A percentile compares a stretch with the other conserved stretches of the same genome.
Conservation (phyloP, 768 basidiomycete genomes). For the Russula dissimulans region DNA sequence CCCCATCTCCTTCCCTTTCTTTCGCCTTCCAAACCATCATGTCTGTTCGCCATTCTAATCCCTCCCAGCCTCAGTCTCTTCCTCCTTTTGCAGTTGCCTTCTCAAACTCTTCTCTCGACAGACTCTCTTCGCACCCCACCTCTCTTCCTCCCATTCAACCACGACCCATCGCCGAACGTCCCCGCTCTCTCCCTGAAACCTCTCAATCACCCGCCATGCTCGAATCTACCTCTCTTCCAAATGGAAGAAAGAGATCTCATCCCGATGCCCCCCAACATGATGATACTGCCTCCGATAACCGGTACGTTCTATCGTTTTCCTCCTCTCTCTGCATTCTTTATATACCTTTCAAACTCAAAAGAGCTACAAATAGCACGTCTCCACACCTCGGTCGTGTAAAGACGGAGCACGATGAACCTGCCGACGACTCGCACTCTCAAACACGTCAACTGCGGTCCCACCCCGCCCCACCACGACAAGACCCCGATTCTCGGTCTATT, state of each 20-base stretch:
- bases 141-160: constrained; percentile 58
- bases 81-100: constrained; percentile 78
- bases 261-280: constrained; percentile 11
- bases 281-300: constrained; percentile 10
- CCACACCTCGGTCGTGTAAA: constrained; percentile 46
- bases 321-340: constrained; percentile 6
- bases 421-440: constrained; percentile 30
- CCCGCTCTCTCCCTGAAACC: constrained; percentile 20
- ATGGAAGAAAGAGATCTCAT: constrained; percentile 24
- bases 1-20: not conserved
- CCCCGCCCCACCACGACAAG: constrained; percentile 1
- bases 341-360: constrained; percentile 12
- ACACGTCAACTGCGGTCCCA: constrained; percentile 8
- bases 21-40: constrained; percentile 6
- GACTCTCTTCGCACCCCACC: constrained; percentile 42
- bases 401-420: constrained; percentile 51
- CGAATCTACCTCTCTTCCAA: constrained; percentile 17
- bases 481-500: constrained; percentile 11
- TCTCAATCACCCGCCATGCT: constrained; percentile 16
- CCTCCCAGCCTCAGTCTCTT: constrained; percentile 48
- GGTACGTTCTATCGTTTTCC: constrained; percentile 18
- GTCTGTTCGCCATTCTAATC: constrained; percentile 32
- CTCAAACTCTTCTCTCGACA: constrained; percentile 44
- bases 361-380: constrained; percentile 29
- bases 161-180: constrained; percentile 26